Conservation (phyloP, 352 stramenopile genomes). For the Globisporangium carolinianum region DNA sequence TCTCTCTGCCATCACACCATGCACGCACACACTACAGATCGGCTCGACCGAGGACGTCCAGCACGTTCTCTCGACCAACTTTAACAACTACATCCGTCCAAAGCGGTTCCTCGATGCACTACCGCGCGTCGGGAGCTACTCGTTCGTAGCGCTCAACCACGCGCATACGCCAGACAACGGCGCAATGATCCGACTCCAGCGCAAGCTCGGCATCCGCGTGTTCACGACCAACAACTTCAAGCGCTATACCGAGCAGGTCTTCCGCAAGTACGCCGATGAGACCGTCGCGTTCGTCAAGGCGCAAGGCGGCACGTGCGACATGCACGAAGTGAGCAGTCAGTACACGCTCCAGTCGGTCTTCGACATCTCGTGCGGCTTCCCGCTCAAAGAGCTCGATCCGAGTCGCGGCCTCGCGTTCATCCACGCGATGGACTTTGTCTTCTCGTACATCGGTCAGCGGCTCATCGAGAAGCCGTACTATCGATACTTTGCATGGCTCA, state of each 20-base stretch:
- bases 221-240: constrained; percentile 70
- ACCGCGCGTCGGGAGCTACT: constrained; percentile 54
- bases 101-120: constrained; percentile 54
- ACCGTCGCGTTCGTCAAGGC: constrained; percentile 13
- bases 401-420: constrained; percentile 25
- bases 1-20: too few relatives aligned
- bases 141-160: constrained; percentile 66
- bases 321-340: constrained; percentile 34
- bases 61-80: constrained; percentile 55
- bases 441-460: constrained; percentile 33
- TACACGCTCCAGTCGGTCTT: constrained; percentile 55
- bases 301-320: constrained; percentile 20
- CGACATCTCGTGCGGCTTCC: constrained; percentile 43
- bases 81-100: constrained; percentile 65
- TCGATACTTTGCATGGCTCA: constrained; percentile 45
- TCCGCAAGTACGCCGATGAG: constrained; percentile 30
- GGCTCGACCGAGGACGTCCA: constrained; percentile 50
- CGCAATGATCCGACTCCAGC: constrained; percentile 56
- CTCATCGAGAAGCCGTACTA: constrained; percentile 60
- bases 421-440: constrained; percentile 39
- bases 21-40: constrained; percentile 13
- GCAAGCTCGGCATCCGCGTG: constrained; percentile 82
- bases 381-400: constrained; percentile 23
- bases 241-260: constrained; percentile 35
- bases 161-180: constrained; percentile 39